Percentiles rank a stretch among this genome's conserved stretches.
phyloP scores from a whole-genome alignment of 805 yeast species.

The Saccharomycopsis amapae region DNA sequence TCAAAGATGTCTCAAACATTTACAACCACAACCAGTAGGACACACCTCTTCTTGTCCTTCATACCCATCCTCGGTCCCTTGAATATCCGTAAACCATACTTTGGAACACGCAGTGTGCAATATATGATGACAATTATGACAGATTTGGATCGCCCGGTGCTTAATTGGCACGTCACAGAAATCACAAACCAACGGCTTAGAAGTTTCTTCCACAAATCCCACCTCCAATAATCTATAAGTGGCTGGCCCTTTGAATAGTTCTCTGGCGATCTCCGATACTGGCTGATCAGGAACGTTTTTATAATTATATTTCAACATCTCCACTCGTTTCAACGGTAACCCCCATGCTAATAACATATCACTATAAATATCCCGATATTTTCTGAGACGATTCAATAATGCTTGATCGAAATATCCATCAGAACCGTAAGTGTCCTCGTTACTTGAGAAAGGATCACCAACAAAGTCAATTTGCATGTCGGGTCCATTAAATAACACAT shows the following conservation, averaged over 20 bases:
- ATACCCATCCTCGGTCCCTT: constrained; percentile 8
- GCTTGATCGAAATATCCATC: constrained; percentile 1
- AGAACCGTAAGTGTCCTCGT: constrained; percentile 1
- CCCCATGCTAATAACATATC: constrained; percentile 78
- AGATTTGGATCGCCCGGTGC: constrained; percentile 50
- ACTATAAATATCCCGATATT: constrained; percentile 60
- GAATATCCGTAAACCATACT: constrained; percentile 61
- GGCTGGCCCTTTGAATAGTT: background rate
- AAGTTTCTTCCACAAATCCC: background rate
- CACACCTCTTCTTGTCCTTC: constrained; percentile 39
- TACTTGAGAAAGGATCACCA: constrained; percentile 24
- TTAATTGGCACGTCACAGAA: constrained; percentile 57
- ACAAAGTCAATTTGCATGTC: constrained; percentile 23
- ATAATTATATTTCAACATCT: constrained; percentile 65
- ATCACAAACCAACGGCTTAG: constrained; percentile 43
- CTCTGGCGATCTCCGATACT: constrained; percentile 26
- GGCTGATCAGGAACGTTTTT: too few relatives aligned
- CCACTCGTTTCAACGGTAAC: constrained; percentile 68
- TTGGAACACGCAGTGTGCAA: constrained; percentile 73
- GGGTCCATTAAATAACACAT: constrained; percentile 9
- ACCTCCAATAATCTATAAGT: background rate
- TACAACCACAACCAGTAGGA: constrained; percentile 83
- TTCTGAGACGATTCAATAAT: constrained; percentile 11
- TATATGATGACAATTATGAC: constrained; percentile 72
- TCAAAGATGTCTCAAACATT: constrained; percentile 38